Evolutionary conservation across 2,329 filamentous ascomycete genomes (phyloP), one percentile per base, ranked within the genome.

Genomic region (Phoma sp.): DNA sequence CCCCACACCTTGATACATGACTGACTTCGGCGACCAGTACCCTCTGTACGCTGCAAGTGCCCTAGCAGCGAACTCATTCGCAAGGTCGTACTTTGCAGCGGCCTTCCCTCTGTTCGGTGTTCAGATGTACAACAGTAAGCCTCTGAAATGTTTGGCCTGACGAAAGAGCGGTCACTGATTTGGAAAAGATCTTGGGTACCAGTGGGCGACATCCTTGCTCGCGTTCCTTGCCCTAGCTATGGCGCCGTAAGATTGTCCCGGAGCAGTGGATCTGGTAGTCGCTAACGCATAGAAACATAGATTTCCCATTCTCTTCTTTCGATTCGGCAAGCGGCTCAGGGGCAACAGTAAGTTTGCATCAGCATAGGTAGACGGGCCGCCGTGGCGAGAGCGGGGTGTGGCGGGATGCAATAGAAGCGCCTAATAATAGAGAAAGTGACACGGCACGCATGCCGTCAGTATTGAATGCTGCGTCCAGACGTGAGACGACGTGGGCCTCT

Each of bases 81-180:
- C 79, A 15, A 72, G 80, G 61, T 80, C 76, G 46, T 75, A 68
- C 59, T 81, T 82, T 67, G 79, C 79, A 49, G 80, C 77, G 43
- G 78, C 77, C 13, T 80, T 80, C 62, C 78, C 78, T 51, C 68
- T 78, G 33, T 79, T 80, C 63, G 79, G 80, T 50, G 75, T 80
- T n/a, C 80, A 82, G 65, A 80, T 82, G 78, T 82, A 78, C 72
- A 71, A 80, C 65, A 74, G 80, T 81, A 70, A 74, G 79, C 78
- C 29, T 74, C 55, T 57, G 49, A 61, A 62, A 64, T 47, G 56
- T 32, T 60, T 48, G 56, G 52, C 46, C 45, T 51, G 52, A 55
- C 58, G 71, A 76, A 78, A 73, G 74, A 68, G 76, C 77, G 77
- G 78, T 79, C 74, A 79, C 76, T 78, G 67, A 75, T 70, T 43